phyloP scores from a whole-genome alignment of 2,329 filamentous ascomycete genomes.

The Septoria linicola region DNA sequence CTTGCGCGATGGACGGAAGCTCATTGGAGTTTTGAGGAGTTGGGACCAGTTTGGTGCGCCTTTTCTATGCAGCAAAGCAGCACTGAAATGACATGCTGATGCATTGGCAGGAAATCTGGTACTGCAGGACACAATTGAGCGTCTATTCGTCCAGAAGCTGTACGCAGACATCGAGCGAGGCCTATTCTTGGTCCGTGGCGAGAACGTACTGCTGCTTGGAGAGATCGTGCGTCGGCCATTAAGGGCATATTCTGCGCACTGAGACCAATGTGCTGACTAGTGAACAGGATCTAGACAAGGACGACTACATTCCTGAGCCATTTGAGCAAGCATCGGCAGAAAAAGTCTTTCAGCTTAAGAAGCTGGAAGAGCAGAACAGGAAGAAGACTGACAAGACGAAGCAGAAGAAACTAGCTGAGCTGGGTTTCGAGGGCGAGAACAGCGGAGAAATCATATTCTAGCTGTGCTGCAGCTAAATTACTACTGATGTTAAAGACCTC shows the following conservation, averaged over 20 bases:
- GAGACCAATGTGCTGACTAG: constrained; percentile 10
- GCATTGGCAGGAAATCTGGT: constrained; percentile 76
- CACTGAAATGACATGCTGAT: constrained; percentile 7
- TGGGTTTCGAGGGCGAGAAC: constrained; percentile 88
- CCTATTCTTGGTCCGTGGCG: constrained; percentile 87
- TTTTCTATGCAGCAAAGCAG: neutral
- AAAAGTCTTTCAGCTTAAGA: constrained; percentile 69
- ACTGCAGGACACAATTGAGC: constrained; percentile 86
- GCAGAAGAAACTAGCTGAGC: constrained; percentile 66
- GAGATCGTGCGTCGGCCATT: constrained; percentile 64
- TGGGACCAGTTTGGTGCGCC: constrained; percentile 94
- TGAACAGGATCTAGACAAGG: constrained; percentile 79
- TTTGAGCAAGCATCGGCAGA: constrained; percentile 67
- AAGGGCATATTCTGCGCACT: neutral
- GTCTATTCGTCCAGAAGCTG: constrained; percentile 71
- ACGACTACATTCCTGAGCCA: constrained; percentile 76
- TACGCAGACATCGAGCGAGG: constrained; percentile 85
- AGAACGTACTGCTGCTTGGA: constrained; percentile 93
- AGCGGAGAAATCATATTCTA: constrained; percentile 70
- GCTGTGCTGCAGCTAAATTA: constrained; percentile 1
- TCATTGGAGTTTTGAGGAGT: constrained; percentile 86
- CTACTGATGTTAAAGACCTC: constrained; percentile 34
- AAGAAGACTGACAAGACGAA: constrained; percentile 72
- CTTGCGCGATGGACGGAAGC: constrained; percentile 87
- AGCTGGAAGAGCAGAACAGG: constrained; percentile 66